Conservation (phyloP, 2,329 filamentous ascomycete species). For the Stagonosporopsis rhizophila region DNA sequence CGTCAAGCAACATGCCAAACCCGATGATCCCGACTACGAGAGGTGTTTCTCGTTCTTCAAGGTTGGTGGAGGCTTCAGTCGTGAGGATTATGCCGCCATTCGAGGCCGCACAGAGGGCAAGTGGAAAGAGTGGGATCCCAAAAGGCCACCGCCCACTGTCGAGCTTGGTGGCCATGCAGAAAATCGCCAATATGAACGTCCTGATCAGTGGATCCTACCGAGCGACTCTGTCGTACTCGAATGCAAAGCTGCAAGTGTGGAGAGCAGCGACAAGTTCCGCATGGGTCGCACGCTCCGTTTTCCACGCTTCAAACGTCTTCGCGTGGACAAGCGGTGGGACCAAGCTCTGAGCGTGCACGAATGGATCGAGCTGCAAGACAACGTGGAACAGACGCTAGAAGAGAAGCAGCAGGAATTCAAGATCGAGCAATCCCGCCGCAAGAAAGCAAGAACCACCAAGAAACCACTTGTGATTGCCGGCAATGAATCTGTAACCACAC, state of each 20-base stretch:
- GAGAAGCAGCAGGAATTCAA: slow-evolving; percentile 75
- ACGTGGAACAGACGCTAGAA: slow-evolving; percentile 72
- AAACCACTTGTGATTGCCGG: slow-evolving; percentile 79
- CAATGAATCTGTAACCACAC: slow-evolving; percentile 56
- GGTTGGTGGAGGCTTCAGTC: slow-evolving; percentile 91
- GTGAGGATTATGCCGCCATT: slow-evolving; percentile 83
- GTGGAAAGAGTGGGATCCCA: slow-evolving; percentile 85
- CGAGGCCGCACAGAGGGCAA: slow-evolving; percentile 86
- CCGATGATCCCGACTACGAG: slow-evolving; percentile 64
- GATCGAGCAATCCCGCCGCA: slow-evolving; percentile 71
- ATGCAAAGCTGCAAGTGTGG: slow-evolving; percentile 85
- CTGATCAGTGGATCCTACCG: slow-evolving; percentile 93
- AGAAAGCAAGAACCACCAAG: slow-evolving; percentile 65
- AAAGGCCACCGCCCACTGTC: slow-evolving; percentile 78
- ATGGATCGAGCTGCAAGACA: slow-evolving; percentile 74
- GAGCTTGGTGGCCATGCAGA: slow-evolving; percentile 75
- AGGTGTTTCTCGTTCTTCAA: slow-evolving; percentile 96
- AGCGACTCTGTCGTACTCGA: slow-evolving; percentile 86
- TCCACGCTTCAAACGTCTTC: slow-evolving; percentile 82
- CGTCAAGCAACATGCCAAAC: slow-evolving; percentile 72
- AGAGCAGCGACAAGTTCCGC: slow-evolving; percentile 77
- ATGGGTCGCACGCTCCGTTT: slow-evolving; percentile 83
- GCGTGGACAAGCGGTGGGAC: slow-evolving; percentile 85
- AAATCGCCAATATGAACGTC: slow-evolving; percentile 75
- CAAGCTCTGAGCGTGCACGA: slow-evolving; percentile 78